Conservation (phyloP, 371 early-diverging fungal genomes). For the Lichtheimia corymbifera region DNA sequence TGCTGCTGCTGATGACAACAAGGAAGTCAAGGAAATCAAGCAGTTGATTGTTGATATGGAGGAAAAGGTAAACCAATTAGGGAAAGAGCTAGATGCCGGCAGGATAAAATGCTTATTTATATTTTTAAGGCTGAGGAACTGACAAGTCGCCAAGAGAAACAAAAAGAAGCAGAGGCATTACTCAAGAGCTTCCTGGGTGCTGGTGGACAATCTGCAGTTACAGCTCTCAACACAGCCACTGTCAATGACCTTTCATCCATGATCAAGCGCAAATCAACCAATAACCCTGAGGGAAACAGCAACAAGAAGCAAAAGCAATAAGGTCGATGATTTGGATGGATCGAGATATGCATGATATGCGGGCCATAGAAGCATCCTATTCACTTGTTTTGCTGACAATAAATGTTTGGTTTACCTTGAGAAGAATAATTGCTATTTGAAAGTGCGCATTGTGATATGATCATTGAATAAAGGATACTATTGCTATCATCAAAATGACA, state of each 20-base stretch:
- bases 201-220: conserved; percentile 1
- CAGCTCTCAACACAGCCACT: conserved; percentile 17
- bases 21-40: conserved; percentile 47
- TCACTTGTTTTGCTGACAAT: no score
- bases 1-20: conserved; percentile 13
- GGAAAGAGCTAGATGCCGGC: not conserved
- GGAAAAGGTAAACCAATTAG: conserved; percentile 36
- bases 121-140: conserved; percentile 36
- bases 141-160: conserved; percentile 33
- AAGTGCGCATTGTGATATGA: no score
- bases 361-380: no score
- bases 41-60: conserved; percentile 52
- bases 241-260: conserved; percentile 47
- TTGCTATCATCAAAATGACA: no score
- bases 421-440: no score
- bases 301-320: conserved; percentile 12
- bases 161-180: conserved; percentile 40
- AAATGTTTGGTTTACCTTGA: no score
- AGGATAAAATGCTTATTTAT: not conserved
- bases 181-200: conserved; percentile 31
- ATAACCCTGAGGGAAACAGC: conserved; percentile 1
- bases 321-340: not conserved
- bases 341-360: no score
- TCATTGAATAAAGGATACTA: no score
- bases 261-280: conserved; percentile 37